phyloP scores from a whole-genome alignment of 2,329 filamentous ascomycete species.

The Leptographium wingfieldii region DNA sequence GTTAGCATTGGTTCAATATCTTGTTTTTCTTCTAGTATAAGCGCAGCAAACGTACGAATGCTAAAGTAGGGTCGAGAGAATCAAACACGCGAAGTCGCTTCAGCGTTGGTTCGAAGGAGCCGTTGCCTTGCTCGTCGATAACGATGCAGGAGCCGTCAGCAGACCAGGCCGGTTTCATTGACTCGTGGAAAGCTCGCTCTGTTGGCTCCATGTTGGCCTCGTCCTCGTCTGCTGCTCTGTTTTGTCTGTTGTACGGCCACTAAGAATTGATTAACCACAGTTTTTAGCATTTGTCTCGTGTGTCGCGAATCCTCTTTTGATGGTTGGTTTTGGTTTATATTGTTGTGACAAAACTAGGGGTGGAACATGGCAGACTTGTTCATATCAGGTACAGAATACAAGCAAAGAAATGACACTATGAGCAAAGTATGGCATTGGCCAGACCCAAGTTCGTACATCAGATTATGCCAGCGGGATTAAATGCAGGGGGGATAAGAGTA shows the following conservation, averaged over 20 bases:
- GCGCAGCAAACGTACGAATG: slow-evolving; percentile 2
- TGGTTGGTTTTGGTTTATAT: slow-evolving; percentile 7
- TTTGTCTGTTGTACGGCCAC: slow-evolving; percentile 77
- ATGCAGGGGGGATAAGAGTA: neutral
- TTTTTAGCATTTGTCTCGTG: slow-evolving; percentile 14
- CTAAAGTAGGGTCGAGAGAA: neutral
- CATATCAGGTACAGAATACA: neutral
- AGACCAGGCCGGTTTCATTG: slow-evolving; percentile 69
- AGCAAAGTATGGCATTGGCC: neutral
- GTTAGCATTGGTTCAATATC: neutral
- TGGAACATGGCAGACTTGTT: slow-evolving; percentile 13
- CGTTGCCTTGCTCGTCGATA: slow-evolving; percentile 1
- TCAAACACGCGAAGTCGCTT: slow-evolving; percentile 10
- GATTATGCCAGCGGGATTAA: neutral
- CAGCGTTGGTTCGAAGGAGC: slow-evolving; percentile 11
- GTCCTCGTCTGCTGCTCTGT: slow-evolving; percentile 54
- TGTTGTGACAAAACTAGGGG: slow-evolving; percentile 18
- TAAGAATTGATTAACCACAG: slow-evolving; percentile 42
- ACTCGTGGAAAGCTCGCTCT: slow-evolving; percentile 58
- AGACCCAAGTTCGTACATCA: neutral
- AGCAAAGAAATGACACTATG: neutral
- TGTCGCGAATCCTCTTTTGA: neutral
- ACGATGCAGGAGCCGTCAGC: slow-evolving; percentile 51
- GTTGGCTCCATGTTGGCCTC: slow-evolving; percentile 45
- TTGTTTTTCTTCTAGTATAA: neutral